Conservation (phyloP, 2,329 filamentous ascomycete species). For the Cladophialophora carrionii region DNA sequence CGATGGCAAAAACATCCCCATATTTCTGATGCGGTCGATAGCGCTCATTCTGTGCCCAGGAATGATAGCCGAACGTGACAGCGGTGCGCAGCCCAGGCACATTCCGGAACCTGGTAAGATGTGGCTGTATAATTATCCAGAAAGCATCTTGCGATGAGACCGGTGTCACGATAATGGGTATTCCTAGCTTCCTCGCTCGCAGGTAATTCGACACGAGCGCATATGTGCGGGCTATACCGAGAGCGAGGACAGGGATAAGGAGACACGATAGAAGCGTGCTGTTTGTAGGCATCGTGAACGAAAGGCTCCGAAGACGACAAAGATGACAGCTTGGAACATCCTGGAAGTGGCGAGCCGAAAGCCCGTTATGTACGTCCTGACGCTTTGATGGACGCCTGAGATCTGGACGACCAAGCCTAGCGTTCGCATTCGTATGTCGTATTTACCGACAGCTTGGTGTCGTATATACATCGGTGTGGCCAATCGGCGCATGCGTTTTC, state of each 20-base stretch:
- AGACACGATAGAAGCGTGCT: conserved; percentile 5
- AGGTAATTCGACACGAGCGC: conserved; percentile 28
- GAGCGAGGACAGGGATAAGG: conserved; percentile 9
- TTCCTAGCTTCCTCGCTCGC: conserved; percentile 25
- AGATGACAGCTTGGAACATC: neutral
- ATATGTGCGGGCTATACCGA: conserved; percentile 12
- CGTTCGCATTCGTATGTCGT: neutral
- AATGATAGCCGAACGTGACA: conserved; percentile 20
- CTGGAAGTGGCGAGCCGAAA: neutral
- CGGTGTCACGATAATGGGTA: conserved; percentile 30
- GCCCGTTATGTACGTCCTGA: neutral
- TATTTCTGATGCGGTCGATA: conserved; percentile 15
- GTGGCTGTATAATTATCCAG: conserved; percentile 21
- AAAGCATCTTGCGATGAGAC: conserved; percentile 26
- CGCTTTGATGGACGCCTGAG: neutral
- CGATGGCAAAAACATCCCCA: conserved; percentile 29
- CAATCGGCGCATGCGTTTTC: neutral
- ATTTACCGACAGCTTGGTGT: neutral
- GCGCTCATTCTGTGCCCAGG: conserved; percentile 26
- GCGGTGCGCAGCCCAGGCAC: conserved; percentile 18
- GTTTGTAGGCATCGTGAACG: conserved; percentile 3
- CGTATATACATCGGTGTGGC: neutral
- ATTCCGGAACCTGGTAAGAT: conserved; percentile 14
- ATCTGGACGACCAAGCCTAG: neutral
- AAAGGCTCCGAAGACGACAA: neutral